phyloP scores from a whole-genome alignment of 257 asterid species.

The Nicotiana tomentosiformis region DNA sequence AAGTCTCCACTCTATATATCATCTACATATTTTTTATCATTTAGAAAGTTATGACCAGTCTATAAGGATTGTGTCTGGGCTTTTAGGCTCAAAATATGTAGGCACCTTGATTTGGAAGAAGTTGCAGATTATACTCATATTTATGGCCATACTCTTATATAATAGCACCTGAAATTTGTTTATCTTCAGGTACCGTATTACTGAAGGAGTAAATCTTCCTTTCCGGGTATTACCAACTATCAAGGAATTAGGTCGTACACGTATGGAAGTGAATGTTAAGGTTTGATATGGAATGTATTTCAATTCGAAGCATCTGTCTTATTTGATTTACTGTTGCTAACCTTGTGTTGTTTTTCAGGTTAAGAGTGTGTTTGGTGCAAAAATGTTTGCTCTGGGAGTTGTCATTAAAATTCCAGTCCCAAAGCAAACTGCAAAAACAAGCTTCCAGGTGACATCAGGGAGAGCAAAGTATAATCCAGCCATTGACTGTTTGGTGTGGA shows the following conservation, averaged over 20 bases:
- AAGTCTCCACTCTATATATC: background rate
- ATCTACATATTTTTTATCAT: background rate
- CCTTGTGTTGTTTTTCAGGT: slow-evolving; percentile 47
- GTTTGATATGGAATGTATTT: slow-evolving; percentile 31
- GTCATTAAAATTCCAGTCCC: slow-evolving; percentile 99
- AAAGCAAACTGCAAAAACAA: slow-evolving; percentile 96
- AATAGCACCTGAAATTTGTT: slow-evolving; percentile 1
- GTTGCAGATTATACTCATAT: background rate
- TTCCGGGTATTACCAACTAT: slow-evolving; percentile 96
- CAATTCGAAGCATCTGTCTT: background rate
- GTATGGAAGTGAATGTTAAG: slow-evolving; percentile 99
- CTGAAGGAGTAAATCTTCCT: slow-evolving; percentile 99
- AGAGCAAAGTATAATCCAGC: slow-evolving; percentile 94
- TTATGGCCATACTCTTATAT: background rate
- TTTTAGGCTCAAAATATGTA: background rate
- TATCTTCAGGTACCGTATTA: slow-evolving; percentile 78
- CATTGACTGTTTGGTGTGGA: slow-evolving; percentile 96
- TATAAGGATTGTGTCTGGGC: background rate
- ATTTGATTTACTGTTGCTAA: background rate
- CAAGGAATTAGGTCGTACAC: slow-evolving; percentile 98
- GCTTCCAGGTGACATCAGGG: slow-evolving; percentile 99
- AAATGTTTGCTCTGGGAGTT: slow-evolving; percentile 99
- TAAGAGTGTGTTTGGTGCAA: slow-evolving; percentile 98
- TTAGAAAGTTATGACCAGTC: background rate
- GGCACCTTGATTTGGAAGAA: background rate